Conservation (phyloP, 352 stramenopile genomes). For the Pythium plurisporium region DNA sequence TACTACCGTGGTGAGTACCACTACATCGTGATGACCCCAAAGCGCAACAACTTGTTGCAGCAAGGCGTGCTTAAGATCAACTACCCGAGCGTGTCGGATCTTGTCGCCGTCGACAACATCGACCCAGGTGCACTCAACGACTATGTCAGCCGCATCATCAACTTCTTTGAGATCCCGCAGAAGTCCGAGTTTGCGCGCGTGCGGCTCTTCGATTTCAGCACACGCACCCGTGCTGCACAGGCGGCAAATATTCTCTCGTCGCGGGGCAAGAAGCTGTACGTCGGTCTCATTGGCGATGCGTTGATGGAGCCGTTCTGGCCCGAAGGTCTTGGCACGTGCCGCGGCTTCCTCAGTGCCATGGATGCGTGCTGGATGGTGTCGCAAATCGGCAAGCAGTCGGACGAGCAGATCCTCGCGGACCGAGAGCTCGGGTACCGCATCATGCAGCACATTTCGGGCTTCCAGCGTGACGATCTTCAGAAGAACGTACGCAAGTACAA, state of each 20-base stretch:
- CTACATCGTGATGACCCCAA: conserved; percentile 84
- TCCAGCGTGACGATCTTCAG: conserved; percentile 67
- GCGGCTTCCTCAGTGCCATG: conserved; percentile 74
- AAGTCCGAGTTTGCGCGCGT: conserved; percentile 63
- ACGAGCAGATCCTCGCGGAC: conserved; percentile 69
- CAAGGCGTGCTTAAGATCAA: conserved; percentile 68
- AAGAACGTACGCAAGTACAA: conserved; percentile 84
- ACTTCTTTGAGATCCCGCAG: conserved; percentile 69
- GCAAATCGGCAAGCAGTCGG: conserved; percentile 61
- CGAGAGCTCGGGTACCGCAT: conserved; percentile 75
- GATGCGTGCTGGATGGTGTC: conserved; percentile 77
- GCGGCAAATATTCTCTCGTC: conserved; percentile 61
- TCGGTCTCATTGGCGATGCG: conserved; percentile 71
- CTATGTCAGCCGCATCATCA: conserved; percentile 64
- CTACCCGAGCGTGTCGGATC: conserved; percentile 51
- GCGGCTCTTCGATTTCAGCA: conserved; percentile 82
- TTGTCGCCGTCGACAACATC: conserved; percentile 68
- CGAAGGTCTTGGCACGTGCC: conserved; percentile 75
- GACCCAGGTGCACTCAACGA: conserved; percentile 49
- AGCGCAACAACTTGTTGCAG: conserved; percentile 70
- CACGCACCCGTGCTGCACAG: conserved; percentile 68
- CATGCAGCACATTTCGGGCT: conserved; percentile 70
- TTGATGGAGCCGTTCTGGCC: conserved; percentile 87
- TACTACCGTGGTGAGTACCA: conserved; percentile 86
- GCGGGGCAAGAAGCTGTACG: conserved; percentile 72